phyloP scores from a whole-genome alignment of 2,329 filamentous ascomycete species.

The Apiospora pterosperma region DNA sequence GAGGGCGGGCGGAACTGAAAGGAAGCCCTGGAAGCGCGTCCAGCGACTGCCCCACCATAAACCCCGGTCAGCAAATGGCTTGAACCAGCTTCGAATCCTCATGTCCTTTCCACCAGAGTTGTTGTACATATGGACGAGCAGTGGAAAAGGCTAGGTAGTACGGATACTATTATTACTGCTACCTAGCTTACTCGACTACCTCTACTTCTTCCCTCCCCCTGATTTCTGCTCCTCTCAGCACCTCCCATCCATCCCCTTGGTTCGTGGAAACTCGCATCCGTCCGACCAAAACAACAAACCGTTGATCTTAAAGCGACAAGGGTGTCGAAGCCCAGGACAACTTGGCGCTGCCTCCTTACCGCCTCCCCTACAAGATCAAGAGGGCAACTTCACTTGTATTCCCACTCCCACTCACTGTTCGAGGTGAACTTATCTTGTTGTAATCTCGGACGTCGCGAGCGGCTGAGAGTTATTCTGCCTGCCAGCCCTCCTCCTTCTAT shows the following conservation, averaged over 20 bases:
- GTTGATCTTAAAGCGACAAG: not conserved
- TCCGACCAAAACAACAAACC: not conserved
- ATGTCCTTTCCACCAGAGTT: not conserved
- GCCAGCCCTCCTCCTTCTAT: not conserved
- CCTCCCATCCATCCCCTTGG: not conserved
- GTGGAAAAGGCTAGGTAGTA: not conserved
- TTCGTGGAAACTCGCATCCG: not conserved
- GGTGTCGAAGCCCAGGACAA: not conserved
- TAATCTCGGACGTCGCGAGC: not conserved
- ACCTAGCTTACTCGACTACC: not conserved
- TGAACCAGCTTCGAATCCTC: not conserved
- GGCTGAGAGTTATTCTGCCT: not conserved
- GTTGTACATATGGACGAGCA: not conserved
- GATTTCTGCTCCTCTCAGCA: not conserved
- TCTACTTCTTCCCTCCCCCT: not conserved
- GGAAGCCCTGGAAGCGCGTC: not conserved
- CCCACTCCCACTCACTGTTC: not conserved
- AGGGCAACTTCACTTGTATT: not conserved
- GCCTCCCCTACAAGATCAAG: not conserved
- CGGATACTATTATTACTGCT: not conserved
- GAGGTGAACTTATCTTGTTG: not conserved
- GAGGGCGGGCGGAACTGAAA: not conserved
- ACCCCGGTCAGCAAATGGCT: not conserved
- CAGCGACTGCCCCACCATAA: constrained; percentile 1
- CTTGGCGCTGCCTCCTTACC: not conserved